Evolutionary conservation across 805 yeast genomes (phyloP).

Genomic region (Sugiyamaella boreocaroliniensis): DNA sequence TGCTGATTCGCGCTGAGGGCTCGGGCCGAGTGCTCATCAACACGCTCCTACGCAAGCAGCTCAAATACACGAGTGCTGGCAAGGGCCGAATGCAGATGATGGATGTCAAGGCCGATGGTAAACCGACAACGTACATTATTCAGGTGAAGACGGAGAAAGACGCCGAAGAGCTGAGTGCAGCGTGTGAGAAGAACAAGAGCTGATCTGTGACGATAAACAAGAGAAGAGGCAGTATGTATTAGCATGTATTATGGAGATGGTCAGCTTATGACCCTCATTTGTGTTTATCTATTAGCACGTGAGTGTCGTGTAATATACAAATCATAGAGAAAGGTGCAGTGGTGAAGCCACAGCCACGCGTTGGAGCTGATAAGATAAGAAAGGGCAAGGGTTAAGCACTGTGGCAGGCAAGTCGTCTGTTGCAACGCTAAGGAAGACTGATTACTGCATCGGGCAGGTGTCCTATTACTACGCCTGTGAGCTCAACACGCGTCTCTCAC

Average conservation of each 20-base stretch:
- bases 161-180: slow-evolving; percentile 43
- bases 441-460: no score
- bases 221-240: neutral
- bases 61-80: slow-evolving; percentile 55
- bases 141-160: slow-evolving; percentile 73
- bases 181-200: slow-evolving; percentile 10
- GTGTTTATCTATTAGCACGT: no score
- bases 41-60: slow-evolving; percentile 47
- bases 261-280: neutral
- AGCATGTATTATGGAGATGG: neutral
- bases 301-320: neutral
- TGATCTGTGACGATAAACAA: neutral
- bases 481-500: no score
- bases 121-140: slow-evolving; percentile 59
- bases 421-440: no score
- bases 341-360: no score
- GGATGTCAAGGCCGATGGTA: slow-evolving; percentile 45
- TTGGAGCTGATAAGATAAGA: neutral
- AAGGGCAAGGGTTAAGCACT: neutral
- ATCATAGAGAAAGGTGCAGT: neutral
- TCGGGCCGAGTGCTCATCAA: slow-evolving; percentile 74
- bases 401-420: no score
- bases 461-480: no score
- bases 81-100: slow-evolving; percentile 66
- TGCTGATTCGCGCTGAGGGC: slow-evolving; percentile 83